phyloP scores from a whole-genome alignment of 768 basidiomycete genomes.

The Phaeotremella fagi region DNA sequence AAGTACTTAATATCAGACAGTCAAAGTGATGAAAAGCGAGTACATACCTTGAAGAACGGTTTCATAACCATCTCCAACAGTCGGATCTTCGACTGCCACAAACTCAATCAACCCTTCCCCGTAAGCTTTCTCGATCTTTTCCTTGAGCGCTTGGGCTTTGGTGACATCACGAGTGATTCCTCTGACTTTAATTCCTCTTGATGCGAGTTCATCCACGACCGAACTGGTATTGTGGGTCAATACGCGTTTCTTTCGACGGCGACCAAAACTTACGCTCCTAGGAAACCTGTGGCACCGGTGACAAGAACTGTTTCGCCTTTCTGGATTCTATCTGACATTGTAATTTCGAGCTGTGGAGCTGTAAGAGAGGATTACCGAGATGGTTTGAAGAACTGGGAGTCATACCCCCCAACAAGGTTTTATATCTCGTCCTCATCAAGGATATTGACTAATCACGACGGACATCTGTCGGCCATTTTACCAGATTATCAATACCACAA shows the following conservation, averaged over 20 bases:
- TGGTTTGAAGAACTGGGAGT: too few species aligned
- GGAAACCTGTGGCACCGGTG: slow-evolving; percentile 5
- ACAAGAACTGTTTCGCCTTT: slow-evolving; percentile 5
- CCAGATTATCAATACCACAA: too few species aligned
- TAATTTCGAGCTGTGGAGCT: neutral
- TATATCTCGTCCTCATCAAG: too few species aligned
- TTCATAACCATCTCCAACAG: neutral
- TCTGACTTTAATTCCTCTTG: slow-evolving; percentile 3
- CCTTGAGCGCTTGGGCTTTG: slow-evolving; percentile 1
- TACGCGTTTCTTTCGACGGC: neutral
- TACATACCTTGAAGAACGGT: neutral
- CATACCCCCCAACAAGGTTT: too few species aligned
- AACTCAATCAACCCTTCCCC: slow-evolving; percentile 3
- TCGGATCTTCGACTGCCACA: neutral
- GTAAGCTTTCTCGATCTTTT: slow-evolving; percentile 1
- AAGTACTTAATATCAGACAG: neutral
- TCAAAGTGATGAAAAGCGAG: neutral
- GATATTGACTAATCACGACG: too few species aligned
- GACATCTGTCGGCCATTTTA: too few species aligned
- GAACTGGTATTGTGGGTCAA: neutral
- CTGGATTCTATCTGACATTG: slow-evolving; percentile 1
- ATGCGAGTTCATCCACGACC: neutral
- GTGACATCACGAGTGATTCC: slow-evolving; percentile 3
- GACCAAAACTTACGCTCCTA: slow-evolving; percentile 3
- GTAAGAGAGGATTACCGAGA: neutral